A percentile compares a stretch with the other conserved stretches of the same genome.
phyloP scores from a whole-genome alignment of 495 filamentous ascomycete genomes.

The Lophium mytilinum region DNA sequence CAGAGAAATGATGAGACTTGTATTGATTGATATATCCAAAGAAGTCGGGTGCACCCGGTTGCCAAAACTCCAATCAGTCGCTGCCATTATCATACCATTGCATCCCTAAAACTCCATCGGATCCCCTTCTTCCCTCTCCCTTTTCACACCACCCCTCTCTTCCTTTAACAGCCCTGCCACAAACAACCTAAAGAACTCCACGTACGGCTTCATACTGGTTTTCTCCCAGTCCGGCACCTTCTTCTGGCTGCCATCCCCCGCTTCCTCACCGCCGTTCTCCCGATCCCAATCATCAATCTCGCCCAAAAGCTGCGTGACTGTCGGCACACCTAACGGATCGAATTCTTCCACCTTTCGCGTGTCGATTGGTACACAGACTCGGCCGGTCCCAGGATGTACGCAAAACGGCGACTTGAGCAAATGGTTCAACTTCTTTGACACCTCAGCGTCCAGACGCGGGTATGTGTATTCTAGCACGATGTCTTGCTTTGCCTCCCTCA shows the following conservation, averaged over 20 bases:
- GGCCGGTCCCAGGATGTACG: conserved; percentile 86
- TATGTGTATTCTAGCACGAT: conserved; percentile 96
- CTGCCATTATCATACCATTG: neutral
- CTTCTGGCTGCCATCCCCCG: conserved; percentile 18
- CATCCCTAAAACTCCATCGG: conserved; percentile 51
- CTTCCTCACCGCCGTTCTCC: conserved; percentile 37
- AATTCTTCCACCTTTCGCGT: conserved; percentile 60
- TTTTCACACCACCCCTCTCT: conserved; percentile 64
- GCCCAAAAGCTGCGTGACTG: conserved; percentile 64
- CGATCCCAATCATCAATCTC: conserved; percentile 75
- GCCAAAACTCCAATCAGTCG: neutral
- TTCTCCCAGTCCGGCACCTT: conserved; percentile 86
- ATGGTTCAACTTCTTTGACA: conserved; percentile 95
- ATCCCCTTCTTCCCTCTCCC: conserved; percentile 54
- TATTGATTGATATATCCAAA: neutral
- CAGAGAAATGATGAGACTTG: no score
- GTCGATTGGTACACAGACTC: conserved; percentile 94
- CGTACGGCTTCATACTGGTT: conserved; percentile 86
- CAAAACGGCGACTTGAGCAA: conserved; percentile 94
- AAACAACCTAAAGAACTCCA: conserved; percentile 80
- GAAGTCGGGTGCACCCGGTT: neutral
- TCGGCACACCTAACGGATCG: conserved; percentile 80
- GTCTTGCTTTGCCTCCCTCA: conserved; percentile 88
- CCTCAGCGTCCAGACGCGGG: conserved; percentile 91
- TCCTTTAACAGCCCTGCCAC: conserved; percentile 72